These are phyloP conservation scores for Psilocybe cubensis DNA, from an alignment of 768 basidiomycete genomes.

Conservation along the genomic window DNA sequence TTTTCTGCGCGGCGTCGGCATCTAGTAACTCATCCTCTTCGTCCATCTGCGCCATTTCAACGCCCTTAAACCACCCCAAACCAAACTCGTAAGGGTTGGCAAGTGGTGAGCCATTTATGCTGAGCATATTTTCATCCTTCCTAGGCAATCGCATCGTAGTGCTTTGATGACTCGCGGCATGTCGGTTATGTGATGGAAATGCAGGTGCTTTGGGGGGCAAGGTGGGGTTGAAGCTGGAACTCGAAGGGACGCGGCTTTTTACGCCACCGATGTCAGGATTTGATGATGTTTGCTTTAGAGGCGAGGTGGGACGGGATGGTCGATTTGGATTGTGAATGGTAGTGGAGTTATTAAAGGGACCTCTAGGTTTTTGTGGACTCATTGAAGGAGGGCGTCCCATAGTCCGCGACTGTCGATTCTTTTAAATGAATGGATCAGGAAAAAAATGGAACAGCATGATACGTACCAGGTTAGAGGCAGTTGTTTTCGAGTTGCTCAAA, in stretches of 20 bases:
- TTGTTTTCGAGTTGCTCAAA: constrained; percentile 44
- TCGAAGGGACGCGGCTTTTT: constrained; percentile 54
- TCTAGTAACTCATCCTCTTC: constrained; percentile 34
- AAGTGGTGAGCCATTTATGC: constrained; percentile 82
- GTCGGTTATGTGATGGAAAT: constrained; percentile 41
- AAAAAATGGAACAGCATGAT: background rate
- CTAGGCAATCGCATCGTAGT: constrained; percentile 63
- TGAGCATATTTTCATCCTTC: constrained; percentile 77
- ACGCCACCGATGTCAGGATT: constrained; percentile 27
- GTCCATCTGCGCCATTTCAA: constrained; percentile 39
- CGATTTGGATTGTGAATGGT: constrained; percentile 34
- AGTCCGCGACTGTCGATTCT: constrained; percentile 31
- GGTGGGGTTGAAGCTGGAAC: constrained; percentile 72
- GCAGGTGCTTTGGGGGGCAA: constrained; percentile 60
- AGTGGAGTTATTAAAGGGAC: constrained; percentile 44
- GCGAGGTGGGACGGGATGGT: constrained; percentile 51
- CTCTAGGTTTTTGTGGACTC: constrained; percentile 50
- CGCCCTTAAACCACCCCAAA: constrained; percentile 56
- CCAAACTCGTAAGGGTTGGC: constrained; percentile 78
- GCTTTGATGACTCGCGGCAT: constrained; percentile 33
- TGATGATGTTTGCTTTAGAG: constrained; percentile 46
- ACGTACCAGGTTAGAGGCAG: constrained; percentile 37
- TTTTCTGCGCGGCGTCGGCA: constrained; percentile 25
- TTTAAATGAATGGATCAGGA: background rate
- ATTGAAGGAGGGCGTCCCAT: constrained; percentile 41